phyloP scores from a whole-genome alignment of 2,329 filamentous ascomycete genomes.

The Cladophialophora chaetospira region DNA sequence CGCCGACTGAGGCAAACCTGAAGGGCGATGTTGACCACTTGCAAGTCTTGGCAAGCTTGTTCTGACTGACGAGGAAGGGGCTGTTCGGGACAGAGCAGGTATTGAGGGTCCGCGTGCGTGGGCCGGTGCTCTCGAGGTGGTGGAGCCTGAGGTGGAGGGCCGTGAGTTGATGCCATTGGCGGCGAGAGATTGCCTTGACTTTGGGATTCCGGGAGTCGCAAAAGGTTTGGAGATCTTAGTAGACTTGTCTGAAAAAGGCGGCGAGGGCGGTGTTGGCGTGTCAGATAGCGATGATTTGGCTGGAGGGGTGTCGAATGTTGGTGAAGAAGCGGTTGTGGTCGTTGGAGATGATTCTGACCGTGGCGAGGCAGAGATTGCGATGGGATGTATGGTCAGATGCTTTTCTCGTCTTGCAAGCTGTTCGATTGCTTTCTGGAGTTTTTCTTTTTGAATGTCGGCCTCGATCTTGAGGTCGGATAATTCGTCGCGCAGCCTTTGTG shows the following conservation, averaged over 20 bases:
- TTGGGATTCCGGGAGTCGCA: conserved; percentile 52
- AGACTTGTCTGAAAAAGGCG: conserved; percentile 87
- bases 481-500: conserved; percentile 86
- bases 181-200: conserved; percentile 48
- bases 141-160: conserved; percentile 45
- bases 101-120: conserved; percentile 63
- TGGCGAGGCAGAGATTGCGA: conserved; percentile 29
- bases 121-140: conserved; percentile 42
- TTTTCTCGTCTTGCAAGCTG: conserved; percentile 55
- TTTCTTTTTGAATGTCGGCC: conserved; percentile 90
- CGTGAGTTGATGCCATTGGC: conserved; percentile 54
- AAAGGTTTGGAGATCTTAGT: conserved; percentile 52
- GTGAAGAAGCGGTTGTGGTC: conserved; percentile 81
- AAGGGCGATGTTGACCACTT: conserved; percentile 29
- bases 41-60: conserved; percentile 37
- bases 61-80: conserved; percentile 47
- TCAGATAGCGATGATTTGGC: conserved; percentile 69
- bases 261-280: conserved; percentile 83
- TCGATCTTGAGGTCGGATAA: conserved; percentile 92
- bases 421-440: conserved; percentile 72
- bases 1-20: conserved; percentile 59
- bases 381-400: conserved; percentile 53
- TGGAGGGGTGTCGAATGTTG: conserved; percentile 85
- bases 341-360: conserved; percentile 74
- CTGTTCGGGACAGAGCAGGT: conserved; percentile 50